Evolutionary conservation across 2,329 filamentous ascomycete species (phyloP).

Genomic region (Dothideomycetes sp.): DNA sequence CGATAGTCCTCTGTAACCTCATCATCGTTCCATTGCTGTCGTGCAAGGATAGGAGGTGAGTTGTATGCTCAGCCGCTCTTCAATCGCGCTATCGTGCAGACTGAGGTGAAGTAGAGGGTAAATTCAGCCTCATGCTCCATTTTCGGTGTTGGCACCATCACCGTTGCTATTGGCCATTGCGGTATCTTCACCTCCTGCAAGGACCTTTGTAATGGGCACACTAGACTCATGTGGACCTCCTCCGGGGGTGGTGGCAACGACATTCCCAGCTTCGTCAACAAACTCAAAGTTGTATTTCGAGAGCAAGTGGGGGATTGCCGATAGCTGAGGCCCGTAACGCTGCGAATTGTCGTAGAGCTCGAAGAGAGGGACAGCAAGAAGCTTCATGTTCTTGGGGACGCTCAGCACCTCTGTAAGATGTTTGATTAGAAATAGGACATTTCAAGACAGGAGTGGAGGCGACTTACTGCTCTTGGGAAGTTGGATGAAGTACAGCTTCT

Average conservation of each 20-base stretch:
- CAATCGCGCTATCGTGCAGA: too few relatives aligned
- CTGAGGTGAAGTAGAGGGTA: too few relatives aligned
- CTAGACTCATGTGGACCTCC: slow-evolving; percentile 40
- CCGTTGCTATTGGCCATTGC: background rate
- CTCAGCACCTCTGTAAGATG: slow-evolving; percentile 68
- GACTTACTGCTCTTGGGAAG: slow-evolving; percentile 76
- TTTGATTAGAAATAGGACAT: background rate
- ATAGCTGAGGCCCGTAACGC: slow-evolving; percentile 88
- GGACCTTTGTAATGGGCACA: slow-evolving; percentile 53
- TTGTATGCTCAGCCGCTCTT: too few relatives aligned
- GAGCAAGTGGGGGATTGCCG: slow-evolving; percentile 87
- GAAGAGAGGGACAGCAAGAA: slow-evolving; percentile 90
- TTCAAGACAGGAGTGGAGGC: background rate
- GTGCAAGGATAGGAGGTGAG: too few relatives aligned
- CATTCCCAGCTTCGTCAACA: slow-evolving; percentile 81
- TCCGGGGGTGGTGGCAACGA: slow-evolving; percentile 76
- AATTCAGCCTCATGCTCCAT: too few relatives aligned
- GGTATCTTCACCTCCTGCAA: slow-evolving; percentile 42
- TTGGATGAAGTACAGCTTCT: slow-evolving; percentile 97
- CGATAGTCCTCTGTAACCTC: too few relatives aligned
- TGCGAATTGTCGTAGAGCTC: slow-evolving; percentile 97
- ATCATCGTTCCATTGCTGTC: too few relatives aligned
- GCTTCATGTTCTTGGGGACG: slow-evolving; percentile 99
- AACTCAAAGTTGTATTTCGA: slow-evolving; percentile 97
- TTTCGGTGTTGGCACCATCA: background rate